Base-by-base conservation (phyloP, 2,329 filamentous ascomycete species). In the Cladophialophora carrionii region DNA sequence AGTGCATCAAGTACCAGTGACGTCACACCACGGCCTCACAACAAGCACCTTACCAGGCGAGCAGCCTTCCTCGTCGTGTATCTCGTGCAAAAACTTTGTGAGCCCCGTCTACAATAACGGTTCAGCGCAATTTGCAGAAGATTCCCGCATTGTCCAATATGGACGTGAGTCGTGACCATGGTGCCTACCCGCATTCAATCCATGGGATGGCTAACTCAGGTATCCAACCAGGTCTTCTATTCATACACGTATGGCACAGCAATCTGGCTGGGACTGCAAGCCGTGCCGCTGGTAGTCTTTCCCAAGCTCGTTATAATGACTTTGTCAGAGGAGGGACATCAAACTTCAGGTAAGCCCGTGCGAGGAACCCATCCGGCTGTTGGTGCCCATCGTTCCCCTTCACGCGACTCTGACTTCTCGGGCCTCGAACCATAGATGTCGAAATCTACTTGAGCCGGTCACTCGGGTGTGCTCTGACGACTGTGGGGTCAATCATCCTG, bases 401-500 rank as follows among this genome's bases (percentile, higher is more conserved):
- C 48, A 37, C 29, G 29, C 43, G 9, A 52, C 6, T 60, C 57
- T 60, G 46, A 63, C 55, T 22, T 26, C 48, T 62, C 48, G 26
- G 62, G 24, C 26, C 24, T 12, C 57, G 67, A 67, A 65, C 65
- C 31, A 48, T 70, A 86, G 87, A 78, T 26, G 80, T 91, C 34
- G 89, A 92, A 76, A 78, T 85, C 62, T 94, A 94, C 82, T 88
- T 93, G 75, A 87, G 87, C 58, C 88, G 90, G 49, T 86, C 84
- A 31, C 83, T 92, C 1, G 90, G 89, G 68, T 80, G 93, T 63
- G 80, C 87, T 32, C 83, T 92, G 52, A 79, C 92, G 24, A 79
- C 86, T 9, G 78, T 94, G 31, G 87, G 86, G 34, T 73, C 87
- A 6, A 77, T 90, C 12, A 83, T 84, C n/a, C 77, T 92, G 43